Evolutionary conservation across 208 protist species (phyloP).

Genomic region (Crithidia mellificae): DNA sequence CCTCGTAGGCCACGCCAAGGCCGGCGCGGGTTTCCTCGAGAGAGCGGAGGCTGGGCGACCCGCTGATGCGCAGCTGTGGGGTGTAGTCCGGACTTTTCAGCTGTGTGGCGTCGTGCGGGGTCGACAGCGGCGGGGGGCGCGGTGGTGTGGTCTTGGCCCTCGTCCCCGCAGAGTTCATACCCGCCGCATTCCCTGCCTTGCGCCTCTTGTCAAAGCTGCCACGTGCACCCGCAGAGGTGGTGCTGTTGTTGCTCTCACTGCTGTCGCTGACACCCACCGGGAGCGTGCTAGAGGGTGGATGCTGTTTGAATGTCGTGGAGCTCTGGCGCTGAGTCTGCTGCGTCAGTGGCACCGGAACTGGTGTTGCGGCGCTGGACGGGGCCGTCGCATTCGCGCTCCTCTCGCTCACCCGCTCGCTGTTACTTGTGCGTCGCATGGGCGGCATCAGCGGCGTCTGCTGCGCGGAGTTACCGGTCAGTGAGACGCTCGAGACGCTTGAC

Average conservation of each 20-base stretch:
- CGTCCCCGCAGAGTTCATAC: background rate
- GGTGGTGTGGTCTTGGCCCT: background rate
- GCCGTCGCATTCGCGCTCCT: background rate
- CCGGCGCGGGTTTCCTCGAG: conserved; percentile 2
- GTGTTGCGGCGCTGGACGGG: background rate
- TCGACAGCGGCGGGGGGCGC: background rate
- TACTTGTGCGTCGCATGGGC: background rate
- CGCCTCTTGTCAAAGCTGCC: too few relatives aligned
- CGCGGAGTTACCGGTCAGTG: background rate
- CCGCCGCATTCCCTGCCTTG: background rate
- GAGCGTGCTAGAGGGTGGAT: too few relatives aligned
- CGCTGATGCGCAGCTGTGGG: background rate
- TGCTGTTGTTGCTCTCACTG: background rate
- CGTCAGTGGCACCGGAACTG: background rate
- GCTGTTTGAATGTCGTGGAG: too few relatives aligned
- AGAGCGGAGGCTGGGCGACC: conserved; percentile 3
- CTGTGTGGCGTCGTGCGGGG: background rate
- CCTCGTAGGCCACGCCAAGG: conserved; percentile 7
- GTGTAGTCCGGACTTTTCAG: background rate
- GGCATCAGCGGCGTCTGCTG: background rate
- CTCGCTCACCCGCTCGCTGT: background rate
- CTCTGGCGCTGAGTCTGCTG: background rate
- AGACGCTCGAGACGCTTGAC: background rate
- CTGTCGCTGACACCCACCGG: too few relatives aligned
- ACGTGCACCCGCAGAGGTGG: too few relatives aligned